Base-by-base conservation (phyloP, 208 protist species). In the Acanthamoeba divionensis region DNA sequence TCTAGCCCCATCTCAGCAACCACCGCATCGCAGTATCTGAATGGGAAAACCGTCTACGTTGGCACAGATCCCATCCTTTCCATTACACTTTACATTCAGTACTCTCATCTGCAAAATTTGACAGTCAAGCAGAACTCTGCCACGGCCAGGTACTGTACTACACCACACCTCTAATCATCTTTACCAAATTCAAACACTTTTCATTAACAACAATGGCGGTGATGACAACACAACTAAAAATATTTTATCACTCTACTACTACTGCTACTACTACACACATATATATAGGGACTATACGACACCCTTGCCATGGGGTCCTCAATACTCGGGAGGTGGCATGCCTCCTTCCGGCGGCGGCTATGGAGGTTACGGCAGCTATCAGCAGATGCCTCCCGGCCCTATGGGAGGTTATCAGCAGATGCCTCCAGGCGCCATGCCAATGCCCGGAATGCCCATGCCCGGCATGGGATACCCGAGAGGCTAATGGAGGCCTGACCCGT, bases 21-120 rank as follows among this genome's bases (percentile, higher is more conserved):
- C 21, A 52, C 69, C 10, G 69, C 69, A 9, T 54, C 24, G 18
- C 69, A 80, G 41, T 80, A 71, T 29, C 24, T 71, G 15, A 71
- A 29, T 71, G 63, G 63, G 24, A 71, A 71, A 29, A 71, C 63
- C 45, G 69, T 80, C 9, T 80, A 80, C 24, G 69, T 80, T 31
- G 69, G 69, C 24, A 80, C 69, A 15, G 69, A 80, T 54, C 69
- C 69, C 10, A 80, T 80, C 69, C 15, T 80, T 15, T 80, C 69
- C 13, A 80, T 80, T 18, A 80, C 69, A 31, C 69, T 80, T 26
- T 80, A 33, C 69, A 80, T 80, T 54, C 69, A 80, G 33, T 80
- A 80, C 69, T 80, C 69, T 52, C 69, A 80, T 80, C 69, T 80
- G 18, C 9, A 13, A 33, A 31, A 80, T 18, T 45, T 80, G 13